Base-by-base conservation (phyloP, 306 rosid species). In the Abrus pulchellus region DNA sequence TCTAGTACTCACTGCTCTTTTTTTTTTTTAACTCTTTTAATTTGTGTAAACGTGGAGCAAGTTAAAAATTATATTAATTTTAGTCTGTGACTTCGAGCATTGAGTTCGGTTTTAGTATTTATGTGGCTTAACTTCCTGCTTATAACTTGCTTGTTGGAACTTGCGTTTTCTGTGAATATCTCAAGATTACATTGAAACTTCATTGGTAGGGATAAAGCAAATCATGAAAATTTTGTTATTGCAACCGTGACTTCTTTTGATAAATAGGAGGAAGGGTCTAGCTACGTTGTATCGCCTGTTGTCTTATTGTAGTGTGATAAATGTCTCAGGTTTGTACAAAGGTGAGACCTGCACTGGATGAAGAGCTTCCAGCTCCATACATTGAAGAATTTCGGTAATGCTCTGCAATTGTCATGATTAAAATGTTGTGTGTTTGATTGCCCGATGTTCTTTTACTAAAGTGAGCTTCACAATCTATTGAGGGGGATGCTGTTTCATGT, bases 341-440 rank as follows among this genome's bases (percentile, higher is more conserved):
- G 34, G 92, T 86, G 82, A 93, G 99, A 86, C 98, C 89, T 47
- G 98, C 99, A 10, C 9, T 57, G 54, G 98, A 95, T 80, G 98
- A 93, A 74, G 99, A 95, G 70, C 99, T 95, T 75, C 89, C 99
- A 61, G 87, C 99, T 56, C 83, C 96, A 74, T 95, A 90, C 74
- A 68, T 91, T 60, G 99, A 95, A 87, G 99, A 95, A 77, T 95
- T 84, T 83, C 86, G 99, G 99, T 95, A 93, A 66, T 75, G 82
- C 68, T 64, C 73, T 79, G 32, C 59, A 41, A 30, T 10, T 70
- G 75, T 36, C 13, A 11, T 75, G 33, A 55, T 34, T 75, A 67
- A 78, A 63, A 9, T 68, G 13, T 83, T 62, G 40, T 32, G 20
- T 68, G 63, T 77, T 36, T 56, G 62, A 49, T 68, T 28, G 55